Percentiles rank a stretch among this genome's conserved stretches.
Evolutionary conservation across 345 rosid genomes (phyloP).

Genomic region (Nephelium lappaceum): DNA sequence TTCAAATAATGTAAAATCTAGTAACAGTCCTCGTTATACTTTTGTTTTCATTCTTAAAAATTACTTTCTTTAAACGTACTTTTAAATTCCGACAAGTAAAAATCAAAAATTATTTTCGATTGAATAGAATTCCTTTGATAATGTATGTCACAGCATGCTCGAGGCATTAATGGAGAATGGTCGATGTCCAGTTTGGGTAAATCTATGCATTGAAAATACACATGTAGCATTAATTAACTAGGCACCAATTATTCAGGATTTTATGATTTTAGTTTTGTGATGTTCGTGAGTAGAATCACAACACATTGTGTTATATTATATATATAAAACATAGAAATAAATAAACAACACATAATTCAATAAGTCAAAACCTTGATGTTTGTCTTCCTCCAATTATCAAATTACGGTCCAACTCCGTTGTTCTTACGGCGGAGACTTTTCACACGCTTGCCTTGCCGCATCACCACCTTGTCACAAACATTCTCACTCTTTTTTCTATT

Average conservation of each 20-base stretch:
- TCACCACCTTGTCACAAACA: slow-evolving; percentile 23
- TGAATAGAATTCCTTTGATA: not conserved
- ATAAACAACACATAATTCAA: slow-evolving; percentile 20
- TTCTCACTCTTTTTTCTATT: slow-evolving; percentile 28
- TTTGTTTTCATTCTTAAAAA: not conserved
- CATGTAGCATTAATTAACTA: not conserved
- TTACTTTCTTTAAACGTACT: no score
- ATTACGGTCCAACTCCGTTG: slow-evolving; percentile 37
- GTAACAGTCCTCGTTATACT: not conserved
- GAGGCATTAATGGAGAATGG: not conserved
- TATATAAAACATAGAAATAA: not conserved
- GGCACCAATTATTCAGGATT: not conserved
- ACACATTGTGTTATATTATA: not conserved
- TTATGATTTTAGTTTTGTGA: not conserved
- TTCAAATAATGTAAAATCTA: not conserved
- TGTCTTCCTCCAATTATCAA: slow-evolving; percentile 10
- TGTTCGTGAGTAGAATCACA: not conserved
- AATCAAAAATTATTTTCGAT: not conserved
- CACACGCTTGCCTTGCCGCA: not conserved
- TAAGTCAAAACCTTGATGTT: slow-evolving; percentile 36
- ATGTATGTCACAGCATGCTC: not conserved
- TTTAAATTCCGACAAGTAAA: no score
- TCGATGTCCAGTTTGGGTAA: not conserved
- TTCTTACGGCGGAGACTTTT: slow-evolving; percentile 49
- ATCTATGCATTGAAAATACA: not conserved